Conservation (phyloP, 257 asterid genomes). For the Nicotiana attenuata region DNA sequence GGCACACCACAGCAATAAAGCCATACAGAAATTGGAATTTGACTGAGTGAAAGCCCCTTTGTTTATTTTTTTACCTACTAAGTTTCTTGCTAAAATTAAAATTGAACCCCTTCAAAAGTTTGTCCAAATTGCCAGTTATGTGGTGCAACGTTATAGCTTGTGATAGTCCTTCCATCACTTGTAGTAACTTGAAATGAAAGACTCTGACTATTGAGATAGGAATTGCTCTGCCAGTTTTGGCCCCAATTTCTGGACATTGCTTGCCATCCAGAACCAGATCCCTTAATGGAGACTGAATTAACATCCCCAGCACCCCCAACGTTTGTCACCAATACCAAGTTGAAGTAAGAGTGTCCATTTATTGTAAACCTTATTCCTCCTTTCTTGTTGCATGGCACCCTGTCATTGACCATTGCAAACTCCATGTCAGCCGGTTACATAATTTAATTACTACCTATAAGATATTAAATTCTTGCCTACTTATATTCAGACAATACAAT, state of each 20-base stretch:
- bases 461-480: too few relatives aligned
- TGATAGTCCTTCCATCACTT: constrained; percentile 47
- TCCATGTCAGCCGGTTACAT: neutral
- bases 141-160: constrained; percentile 38
- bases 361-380: constrained; percentile 57
- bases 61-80: neutral
- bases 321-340: constrained; percentile 44
- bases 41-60: neutral
- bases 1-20: neutral
- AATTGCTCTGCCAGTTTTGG: constrained; percentile 66
- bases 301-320: constrained; percentile 61
- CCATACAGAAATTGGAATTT: neutral
- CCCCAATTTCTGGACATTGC: constrained; percentile 63
- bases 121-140: constrained; percentile 55
- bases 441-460: too few relatives aligned
- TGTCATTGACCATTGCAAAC: neutral
- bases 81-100: constrained; percentile 15
- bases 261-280: constrained; percentile 49
- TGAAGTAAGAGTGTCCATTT: constrained; percentile 59
- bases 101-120: constrained; percentile 48
- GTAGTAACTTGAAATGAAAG: constrained; percentile 33
- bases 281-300: constrained; percentile 47
- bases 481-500: too few relatives aligned
- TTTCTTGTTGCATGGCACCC: constrained; percentile 45
- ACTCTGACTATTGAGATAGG: constrained; percentile 26